Percentiles rank a stretch among this genome's conserved stretches.
These are phyloP conservation scores for Ophiostoma australiae DNA, from an alignment of 2,329 filamentous ascomycete genomes.

Conservation along the genomic window DNA sequence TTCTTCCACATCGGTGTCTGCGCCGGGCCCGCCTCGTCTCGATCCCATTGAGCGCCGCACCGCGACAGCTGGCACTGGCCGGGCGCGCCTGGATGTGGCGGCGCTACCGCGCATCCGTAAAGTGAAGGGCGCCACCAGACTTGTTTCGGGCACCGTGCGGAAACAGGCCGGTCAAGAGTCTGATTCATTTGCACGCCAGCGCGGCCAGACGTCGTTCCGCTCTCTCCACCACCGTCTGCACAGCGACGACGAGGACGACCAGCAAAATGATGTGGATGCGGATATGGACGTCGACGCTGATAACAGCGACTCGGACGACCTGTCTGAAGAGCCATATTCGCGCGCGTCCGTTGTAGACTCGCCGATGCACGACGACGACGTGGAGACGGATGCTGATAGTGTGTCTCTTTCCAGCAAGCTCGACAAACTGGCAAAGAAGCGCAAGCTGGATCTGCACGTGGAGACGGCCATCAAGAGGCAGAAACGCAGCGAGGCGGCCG, in stretches of 20 bases:
- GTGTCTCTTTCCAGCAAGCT: slow-evolving; percentile 29
- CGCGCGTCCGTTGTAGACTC: slow-evolving; percentile 17
- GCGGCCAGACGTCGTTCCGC: slow-evolving; percentile 57
- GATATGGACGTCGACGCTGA: slow-evolving; percentile 29
- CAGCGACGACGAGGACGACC: slow-evolving; percentile 73
- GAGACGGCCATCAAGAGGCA: slow-evolving; percentile 69
- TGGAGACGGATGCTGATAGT: slow-evolving; percentile 68
- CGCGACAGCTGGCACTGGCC: slow-evolving; percentile 29
- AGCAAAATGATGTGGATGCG: slow-evolving; percentile 69
- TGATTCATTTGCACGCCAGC: slow-evolving; percentile 35
- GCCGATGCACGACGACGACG: slow-evolving; percentile 51
- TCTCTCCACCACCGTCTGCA: slow-evolving; percentile 77
- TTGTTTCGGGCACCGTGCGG: slow-evolving; percentile 42
- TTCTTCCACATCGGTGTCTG: neutral
- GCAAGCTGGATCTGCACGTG: slow-evolving; percentile 66
- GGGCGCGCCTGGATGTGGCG: slow-evolving; percentile 51
- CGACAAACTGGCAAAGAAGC: slow-evolving; percentile 53
- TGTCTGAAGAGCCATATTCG: slow-evolving; percentile 84
- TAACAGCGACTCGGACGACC: slow-evolving; percentile 47
- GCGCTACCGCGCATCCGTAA: slow-evolving; percentile 73
- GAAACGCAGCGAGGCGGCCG: slow-evolving; percentile 73
- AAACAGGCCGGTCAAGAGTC: slow-evolving; percentile 40
- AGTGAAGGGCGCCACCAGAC: slow-evolving; percentile 49
- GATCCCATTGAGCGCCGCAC: slow-evolving; percentile 59
- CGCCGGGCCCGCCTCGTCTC: neutral